A percentile compares a stretch with the other conserved stretches of the same genome.
Evolutionary conservation across 1,284 basidiomycete species (phyloP).

Genomic region (Malassezia sp.): DNA sequence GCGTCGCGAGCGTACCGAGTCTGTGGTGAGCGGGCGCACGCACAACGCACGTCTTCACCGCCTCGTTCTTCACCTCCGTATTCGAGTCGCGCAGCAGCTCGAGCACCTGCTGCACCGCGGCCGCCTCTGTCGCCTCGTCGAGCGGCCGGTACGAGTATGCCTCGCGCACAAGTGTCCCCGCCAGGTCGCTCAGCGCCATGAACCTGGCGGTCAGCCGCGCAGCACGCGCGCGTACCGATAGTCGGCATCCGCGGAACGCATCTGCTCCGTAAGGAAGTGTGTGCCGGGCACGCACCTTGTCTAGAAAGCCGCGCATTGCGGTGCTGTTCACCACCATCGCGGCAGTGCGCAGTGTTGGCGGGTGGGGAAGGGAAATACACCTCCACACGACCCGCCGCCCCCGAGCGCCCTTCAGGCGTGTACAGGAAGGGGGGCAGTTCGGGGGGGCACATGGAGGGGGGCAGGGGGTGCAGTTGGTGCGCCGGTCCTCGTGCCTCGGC

Average conservation of each 20-base stretch:
- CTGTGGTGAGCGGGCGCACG: conserved; percentile 48
- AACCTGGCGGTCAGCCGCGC: conserved; percentile 13
- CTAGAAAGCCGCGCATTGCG: conserved; percentile 24
- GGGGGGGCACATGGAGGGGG: too few relatives aligned
- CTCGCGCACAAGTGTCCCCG: conserved; percentile 20
- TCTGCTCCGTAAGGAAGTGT: conserved; percentile 10
- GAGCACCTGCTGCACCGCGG: conserved; percentile 67
- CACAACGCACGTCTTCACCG: conserved; percentile 69
- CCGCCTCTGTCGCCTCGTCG: conserved; percentile 54
- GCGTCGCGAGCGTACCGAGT: conserved; percentile 73
- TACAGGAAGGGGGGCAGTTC: too few relatives aligned
- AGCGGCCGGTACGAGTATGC: conserved; percentile 25
- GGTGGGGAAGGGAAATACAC: too few relatives aligned
- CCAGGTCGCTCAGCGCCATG: conserved; percentile 43
- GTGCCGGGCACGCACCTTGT: conserved; percentile 26
- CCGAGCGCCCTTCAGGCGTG: too few relatives aligned
- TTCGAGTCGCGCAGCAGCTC: conserved; percentile 80
- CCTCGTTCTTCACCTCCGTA: conserved; percentile 94
- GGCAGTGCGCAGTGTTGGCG: not conserved
- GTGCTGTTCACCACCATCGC: conserved; percentile 5
- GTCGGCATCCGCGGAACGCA: conserved; percentile 41
- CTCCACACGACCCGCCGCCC: too few relatives aligned
- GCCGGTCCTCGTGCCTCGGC: not conserved
- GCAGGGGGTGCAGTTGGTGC: too few relatives aligned
- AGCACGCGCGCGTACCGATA: conserved; percentile 20